Base-by-base conservation (phyloP, 345 rosid genomes). In the Aurinia saxatilis region DNA sequence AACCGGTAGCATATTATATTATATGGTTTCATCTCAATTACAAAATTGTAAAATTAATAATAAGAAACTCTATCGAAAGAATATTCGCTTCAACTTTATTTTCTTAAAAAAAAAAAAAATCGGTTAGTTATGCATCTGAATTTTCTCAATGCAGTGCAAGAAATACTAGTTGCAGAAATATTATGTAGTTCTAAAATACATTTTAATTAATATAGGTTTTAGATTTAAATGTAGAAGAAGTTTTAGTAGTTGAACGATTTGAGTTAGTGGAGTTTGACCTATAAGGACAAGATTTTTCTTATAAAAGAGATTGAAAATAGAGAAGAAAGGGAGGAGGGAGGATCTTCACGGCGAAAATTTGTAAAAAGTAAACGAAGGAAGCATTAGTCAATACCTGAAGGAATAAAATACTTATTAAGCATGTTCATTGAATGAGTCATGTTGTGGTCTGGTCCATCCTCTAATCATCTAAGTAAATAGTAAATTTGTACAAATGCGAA, bases 201-300 rank as follows among this genome's bases (percentile, higher is more conserved):
- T 27, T 25, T 62, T 8, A 51, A 23, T 7, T 17, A 6, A 10
- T 19, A 31, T 40, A 21, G 40, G 6, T 34, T 45, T 25, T 9
- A 29, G 16, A 38, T 45, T 15, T n/a, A 29, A 29, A 39, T 38
- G 16, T 29, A 10, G 58, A 45, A 13, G 27, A 19, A 23, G 30
- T 48, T 21, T 49, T 49, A 49, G 57, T 49, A 49, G 36, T 57
- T 31, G 36, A 13, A 68, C 52, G 54, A 33, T 53, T 42, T 0
- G 72, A 60, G 59, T 19, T 68, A 60, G 73, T 68, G 66, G 73
- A 51, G 53, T 60, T 68, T 68, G 66, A 68, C 73, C 45, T 60
- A 59, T 68, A 42, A 42, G 60, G 33, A 68, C 38, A 59, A 59
- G 8, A 50, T 67, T 50, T 50, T 50, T 50, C 34, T 14, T 50